These are phyloP conservation scores for Chytridiales sp. DNA, from an alignment of 371 early-diverging fungal species.

Conservation along the genomic window DNA sequence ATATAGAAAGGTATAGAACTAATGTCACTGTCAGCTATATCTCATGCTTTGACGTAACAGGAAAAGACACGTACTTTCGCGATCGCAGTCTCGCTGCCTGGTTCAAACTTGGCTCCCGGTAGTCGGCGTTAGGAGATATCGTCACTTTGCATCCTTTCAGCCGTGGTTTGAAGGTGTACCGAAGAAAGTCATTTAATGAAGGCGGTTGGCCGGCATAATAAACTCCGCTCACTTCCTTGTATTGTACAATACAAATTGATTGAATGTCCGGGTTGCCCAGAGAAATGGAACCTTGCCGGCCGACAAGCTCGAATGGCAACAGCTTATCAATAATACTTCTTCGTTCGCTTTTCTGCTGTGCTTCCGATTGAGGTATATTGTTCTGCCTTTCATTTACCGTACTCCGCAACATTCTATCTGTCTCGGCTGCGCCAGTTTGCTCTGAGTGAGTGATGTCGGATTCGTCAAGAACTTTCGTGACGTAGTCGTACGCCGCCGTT, in stretches of 20 bases:
- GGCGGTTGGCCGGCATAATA: too few species aligned
- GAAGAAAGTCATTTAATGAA: constrained; percentile 68
- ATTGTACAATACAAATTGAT: constrained; percentile 61
- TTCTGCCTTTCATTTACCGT: background rate
- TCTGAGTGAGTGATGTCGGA: background rate
- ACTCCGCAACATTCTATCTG: background rate
- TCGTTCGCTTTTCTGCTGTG: background rate
- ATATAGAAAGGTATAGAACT: too few species aligned
- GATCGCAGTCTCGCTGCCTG: constrained; percentile 40
- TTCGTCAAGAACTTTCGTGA: constrained; percentile 55
- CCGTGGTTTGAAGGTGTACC: constrained; percentile 54
- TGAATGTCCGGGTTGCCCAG: constrained; percentile 75
- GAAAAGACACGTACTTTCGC: constrained; percentile 20
- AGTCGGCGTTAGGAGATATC: constrained; percentile 68
- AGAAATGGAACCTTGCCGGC: constrained; percentile 68
- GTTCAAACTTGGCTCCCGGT: constrained; percentile 48
- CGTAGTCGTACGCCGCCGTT: constrained; percentile 64
- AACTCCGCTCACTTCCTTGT: constrained; percentile 61
- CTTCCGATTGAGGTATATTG: background rate
- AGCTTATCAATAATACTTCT: constrained; percentile 55
- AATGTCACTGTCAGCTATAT: too few species aligned
- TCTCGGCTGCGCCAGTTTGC: background rate
- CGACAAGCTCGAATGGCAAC: constrained; percentile 71
- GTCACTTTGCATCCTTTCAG: constrained; percentile 59
- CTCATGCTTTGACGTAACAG: too few species aligned